Base-by-base conservation (phyloP, 73 alveolate species). In the Paramecium tetraurelia region DNA sequence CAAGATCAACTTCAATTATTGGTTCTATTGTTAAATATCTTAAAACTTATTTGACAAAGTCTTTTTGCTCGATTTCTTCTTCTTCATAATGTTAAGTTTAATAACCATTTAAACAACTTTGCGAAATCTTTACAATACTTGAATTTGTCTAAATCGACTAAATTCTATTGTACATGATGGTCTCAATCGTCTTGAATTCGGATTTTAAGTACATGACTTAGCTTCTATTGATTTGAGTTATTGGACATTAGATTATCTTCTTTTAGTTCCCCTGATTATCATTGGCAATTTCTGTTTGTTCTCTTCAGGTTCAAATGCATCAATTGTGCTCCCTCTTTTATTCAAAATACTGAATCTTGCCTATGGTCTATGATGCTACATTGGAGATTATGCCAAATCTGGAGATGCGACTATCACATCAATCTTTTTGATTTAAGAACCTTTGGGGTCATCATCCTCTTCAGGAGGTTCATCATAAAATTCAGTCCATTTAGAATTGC, bases 141-240 rank as follows among this genome's bases (percentile, higher is more conserved):
- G 7, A 10, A 29, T 35, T 40, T 22, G 18, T 20, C 59, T 72
- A 36, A 72, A 72, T 36, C 46, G 36, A 20, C 59, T 33, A 72
- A 72, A 36, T 10, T 72, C 86, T 18, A 72, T 72, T 72, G 86
- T 72, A 36, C 86, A 72, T 12, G 86, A 72, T 16, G 86, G 86
- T 38, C 86, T 31, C n/a, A 72, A 72, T 72, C 46, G 8, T 18
- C 86, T 72, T 29, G 86, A 31, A 33, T 43, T 63, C 2, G 84
- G 0, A 2, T 63, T 63, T 31, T 18, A 31, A 3, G 27, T 63
- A 63, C 84, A 63, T 31, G 84, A 63, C 24, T 63, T 63, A 27
- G 84, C 84, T 63, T 63, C 84, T 31, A 63, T 0, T 14, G 50
- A 10, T 63, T 63, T 63, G 18, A 63, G 18, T 63, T 63, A 27